Percentiles rank a stretch among this genome's conserved stretches.
Conservation (phyloP, 495 filamentous ascomycete species). For the Tirmania nivea region DNA sequence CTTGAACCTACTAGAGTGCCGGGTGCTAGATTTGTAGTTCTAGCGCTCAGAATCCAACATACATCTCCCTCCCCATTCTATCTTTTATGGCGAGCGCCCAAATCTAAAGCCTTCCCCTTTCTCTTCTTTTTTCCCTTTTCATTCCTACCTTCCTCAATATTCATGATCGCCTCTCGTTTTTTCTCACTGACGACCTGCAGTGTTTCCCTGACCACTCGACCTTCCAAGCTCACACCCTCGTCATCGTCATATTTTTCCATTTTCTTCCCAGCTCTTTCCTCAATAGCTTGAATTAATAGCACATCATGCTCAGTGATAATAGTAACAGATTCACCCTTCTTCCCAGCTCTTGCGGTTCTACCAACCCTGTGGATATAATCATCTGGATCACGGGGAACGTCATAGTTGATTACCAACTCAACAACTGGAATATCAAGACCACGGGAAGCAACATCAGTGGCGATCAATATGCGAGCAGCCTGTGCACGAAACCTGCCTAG, state of each 20-base stretch:
- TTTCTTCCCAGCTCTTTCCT: conserved; percentile 54
- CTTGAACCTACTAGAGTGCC: too few species aligned
- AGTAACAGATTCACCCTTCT: conserved; percentile 59
- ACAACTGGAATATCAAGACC: conserved; percentile 93
- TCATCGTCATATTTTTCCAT: conserved; percentile 73
- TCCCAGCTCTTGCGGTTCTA: conserved; percentile 78
- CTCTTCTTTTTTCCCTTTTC: conserved; percentile 52
- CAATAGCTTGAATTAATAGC: conserved; percentile 64
- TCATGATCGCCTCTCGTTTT: conserved; percentile 69
- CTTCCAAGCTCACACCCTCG: conserved; percentile 63
- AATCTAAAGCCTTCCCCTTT: conserved; percentile 23
- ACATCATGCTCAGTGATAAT: conserved; percentile 87
- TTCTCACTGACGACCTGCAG: conserved; percentile 77
- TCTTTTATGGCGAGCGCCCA: neutral
- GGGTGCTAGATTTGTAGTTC: too few species aligned
- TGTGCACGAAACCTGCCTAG: conserved; percentile 75
- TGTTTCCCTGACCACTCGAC: conserved; percentile 55
- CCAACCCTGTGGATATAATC: conserved; percentile 96
- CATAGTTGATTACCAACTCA: conserved; percentile 77
- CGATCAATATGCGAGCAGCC: conserved; percentile 78
- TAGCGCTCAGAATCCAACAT: too few species aligned
- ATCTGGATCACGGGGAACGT: conserved; percentile 83
- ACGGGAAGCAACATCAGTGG: conserved; percentile 87
- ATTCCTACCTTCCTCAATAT: conserved; percentile 81
- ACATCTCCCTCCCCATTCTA: too few species aligned